Conservation (phyloP, 2,329 filamentous ascomycete species). For the Sporothrix pallida region DNA sequence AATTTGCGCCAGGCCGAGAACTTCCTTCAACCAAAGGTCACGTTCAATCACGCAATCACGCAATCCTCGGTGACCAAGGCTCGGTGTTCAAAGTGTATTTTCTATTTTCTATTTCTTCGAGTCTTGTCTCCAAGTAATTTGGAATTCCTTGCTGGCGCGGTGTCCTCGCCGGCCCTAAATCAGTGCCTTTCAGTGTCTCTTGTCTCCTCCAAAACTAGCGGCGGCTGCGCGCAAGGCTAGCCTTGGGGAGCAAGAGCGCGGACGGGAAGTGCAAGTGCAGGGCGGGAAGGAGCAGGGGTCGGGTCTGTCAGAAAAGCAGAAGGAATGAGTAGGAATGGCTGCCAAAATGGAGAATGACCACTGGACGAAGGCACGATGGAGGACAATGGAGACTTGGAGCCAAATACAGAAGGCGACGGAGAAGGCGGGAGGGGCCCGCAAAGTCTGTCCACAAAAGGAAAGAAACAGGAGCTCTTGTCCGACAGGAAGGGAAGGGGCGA, state of each 20-base stretch:
- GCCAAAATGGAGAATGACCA: background rate
- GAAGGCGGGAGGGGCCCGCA: background rate
- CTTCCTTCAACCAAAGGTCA: background rate
- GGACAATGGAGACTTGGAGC: too few species aligned
- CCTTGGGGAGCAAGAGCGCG: slow-evolving; percentile 21
- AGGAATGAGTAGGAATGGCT: background rate
- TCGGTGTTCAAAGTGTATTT: background rate
- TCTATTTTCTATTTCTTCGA: background rate
- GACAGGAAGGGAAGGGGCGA: background rate
- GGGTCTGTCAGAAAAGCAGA: background rate
- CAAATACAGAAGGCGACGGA: background rate
- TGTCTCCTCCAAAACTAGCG: background rate
- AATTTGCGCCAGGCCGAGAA: background rate
- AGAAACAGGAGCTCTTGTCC: slow-evolving; percentile 11
- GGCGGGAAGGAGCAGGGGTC: slow-evolving; percentile 18
- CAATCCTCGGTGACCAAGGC: background rate
- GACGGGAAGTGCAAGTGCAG: slow-evolving; percentile 13
- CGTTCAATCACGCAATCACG: slow-evolving; percentile 14
- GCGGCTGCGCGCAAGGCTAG: slow-evolving; percentile 28
- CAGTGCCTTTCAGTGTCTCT: background rate
- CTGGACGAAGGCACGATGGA: slow-evolving; percentile 12
- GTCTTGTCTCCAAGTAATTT: background rate
- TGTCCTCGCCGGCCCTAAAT: background rate
- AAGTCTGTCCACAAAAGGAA: background rate
- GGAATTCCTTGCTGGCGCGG: slow-evolving; percentile 9